Evolutionary conservation across 75 land plant genomes (phyloP).

Genomic region (Cunninghamia lanceolata): DNA sequence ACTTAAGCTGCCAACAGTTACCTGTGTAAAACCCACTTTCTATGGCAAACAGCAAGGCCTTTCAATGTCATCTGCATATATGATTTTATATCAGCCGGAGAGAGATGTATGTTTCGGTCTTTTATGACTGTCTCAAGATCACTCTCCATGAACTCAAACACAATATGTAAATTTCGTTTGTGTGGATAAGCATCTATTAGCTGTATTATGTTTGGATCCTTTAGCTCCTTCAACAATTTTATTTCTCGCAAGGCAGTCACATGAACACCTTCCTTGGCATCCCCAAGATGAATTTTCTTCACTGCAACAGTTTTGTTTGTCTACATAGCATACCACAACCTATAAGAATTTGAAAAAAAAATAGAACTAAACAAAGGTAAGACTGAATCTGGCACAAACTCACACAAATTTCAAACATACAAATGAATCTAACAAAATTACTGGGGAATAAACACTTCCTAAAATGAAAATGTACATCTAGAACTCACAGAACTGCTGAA

Average conservation of each 20-base stretch:
- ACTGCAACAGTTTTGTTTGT: conserved; percentile 87
- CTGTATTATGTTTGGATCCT: conserved; percentile 92
- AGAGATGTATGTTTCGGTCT: conserved; percentile 84
- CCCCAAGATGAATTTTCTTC: conserved; percentile 92
- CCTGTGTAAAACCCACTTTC: conserved; percentile 99
- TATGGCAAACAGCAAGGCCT: conserved; percentile 94
- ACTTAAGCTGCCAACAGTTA: conserved; percentile 12
- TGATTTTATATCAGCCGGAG: conserved; percentile 91
- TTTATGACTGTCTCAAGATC: conserved; percentile 96
- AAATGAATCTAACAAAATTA: not conserved
- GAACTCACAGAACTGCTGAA: not conserved
- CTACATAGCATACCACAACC: conserved; percentile 34
- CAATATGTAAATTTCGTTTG: conserved; percentile 94
- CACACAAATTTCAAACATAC: not conserved
- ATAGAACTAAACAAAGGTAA: not conserved
- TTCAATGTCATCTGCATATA: conserved; percentile 97
- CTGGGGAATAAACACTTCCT: not conserved
- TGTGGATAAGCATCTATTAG: conserved; percentile 94
- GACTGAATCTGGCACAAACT: not conserved
- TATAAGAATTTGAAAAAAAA: not conserved
- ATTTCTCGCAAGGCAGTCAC: conserved; percentile 97
- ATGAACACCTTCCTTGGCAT: conserved; percentile 93
- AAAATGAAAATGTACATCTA: not conserved
- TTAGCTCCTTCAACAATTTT: conserved; percentile 89
- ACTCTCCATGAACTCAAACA: conserved; percentile 99